Evolutionary conservation across 306 rosid genomes (phyloP), one percentile per base, ranked within the genome.

Genomic region (Rubus idaeus): DNA sequence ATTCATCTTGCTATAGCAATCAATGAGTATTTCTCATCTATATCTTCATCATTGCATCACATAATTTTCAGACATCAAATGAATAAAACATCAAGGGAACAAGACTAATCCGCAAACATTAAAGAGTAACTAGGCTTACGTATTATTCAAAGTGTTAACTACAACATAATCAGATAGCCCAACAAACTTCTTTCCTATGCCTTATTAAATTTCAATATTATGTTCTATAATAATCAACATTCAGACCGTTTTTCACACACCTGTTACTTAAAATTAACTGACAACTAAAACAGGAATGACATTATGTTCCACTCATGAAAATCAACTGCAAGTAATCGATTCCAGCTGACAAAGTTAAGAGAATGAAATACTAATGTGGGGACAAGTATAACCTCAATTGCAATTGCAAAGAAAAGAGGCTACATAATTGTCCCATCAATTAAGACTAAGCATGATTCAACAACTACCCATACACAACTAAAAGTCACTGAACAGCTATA

Each of bases 1-100:
- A 62, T 82, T 95, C 98, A 91, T 88, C n/a, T 84, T 88, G 90
- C 97, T 2, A 76, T 39, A 46, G 83, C 88, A 90, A 92, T 95
- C 97, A 60, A 83, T 66, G 71, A 62, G 68, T 41, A 61, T 84
- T 64, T 18, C 78, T 77, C 78, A 70, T 50, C 73, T 23, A 5
- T 11, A 39, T 46, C 66, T 76, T 82, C 85, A 45, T 74, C 86
- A 82, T 78, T 39, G 77, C 66, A 83, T 35, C 66, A 4, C 10
- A 5, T 53, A 6, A 56, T 3, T 39, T 20, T 3, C 67, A 41
- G 9, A 63, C 1, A 30, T 56, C 35, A 20, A 12, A 56, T 56
- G 62, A 56, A 56, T 21, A 58, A 21, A 18, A 12, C 13, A 10
- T 1, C 62, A 5, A 20, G 20, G 23, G 2, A 20, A 56, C 20